Conservation (phyloP, 2,329 filamentous ascomycete genomes). For the Aspergillus tanneri region DNA sequence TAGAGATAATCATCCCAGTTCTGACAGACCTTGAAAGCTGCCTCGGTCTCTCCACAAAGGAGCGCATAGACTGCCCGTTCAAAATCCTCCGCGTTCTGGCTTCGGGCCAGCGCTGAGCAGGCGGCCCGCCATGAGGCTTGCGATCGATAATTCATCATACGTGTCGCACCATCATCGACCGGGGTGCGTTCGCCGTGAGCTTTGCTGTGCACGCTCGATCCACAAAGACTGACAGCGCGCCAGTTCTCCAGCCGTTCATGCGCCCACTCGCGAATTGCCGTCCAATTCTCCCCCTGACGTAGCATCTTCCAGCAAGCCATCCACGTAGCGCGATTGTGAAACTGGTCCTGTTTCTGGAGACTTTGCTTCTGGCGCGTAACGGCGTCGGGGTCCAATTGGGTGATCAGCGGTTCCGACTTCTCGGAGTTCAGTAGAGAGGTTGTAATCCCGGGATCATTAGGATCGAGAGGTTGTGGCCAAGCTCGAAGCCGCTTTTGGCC, state of each 20-base stretch:
- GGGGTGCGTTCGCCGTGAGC: conserved; percentile 30
- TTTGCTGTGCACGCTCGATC: conserved; percentile 42
- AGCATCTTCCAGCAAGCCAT: conserved; percentile 91
- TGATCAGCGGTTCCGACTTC: conserved; percentile 66
- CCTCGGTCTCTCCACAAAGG: conserved; percentile 77
- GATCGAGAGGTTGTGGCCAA: conserved; percentile 65
- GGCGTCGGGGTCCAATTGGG: conserved; percentile 89
- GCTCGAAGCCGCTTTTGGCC: conserved; percentile 76
- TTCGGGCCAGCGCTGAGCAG: conserved; percentile 51
- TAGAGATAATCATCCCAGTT: conserved; percentile 87
- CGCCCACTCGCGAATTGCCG: conserved; percentile 81
- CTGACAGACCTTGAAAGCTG: conserved; percentile 72
- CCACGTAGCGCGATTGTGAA: conserved; percentile 89
- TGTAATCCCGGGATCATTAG: conserved; percentile 57
- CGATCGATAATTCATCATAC: conserved; percentile 43
- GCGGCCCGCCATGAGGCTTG: conserved; percentile 41
- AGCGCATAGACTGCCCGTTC: conserved; percentile 89
- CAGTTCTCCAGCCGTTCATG: conserved; percentile 81
- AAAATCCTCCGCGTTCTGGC: conserved; percentile 69
- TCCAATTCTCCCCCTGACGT: conserved; percentile 72
- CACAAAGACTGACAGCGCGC: conserved; percentile 80
- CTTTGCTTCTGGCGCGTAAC: conserved; percentile 73
- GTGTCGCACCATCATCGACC: conserved; percentile 38
- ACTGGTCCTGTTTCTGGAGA: conserved; percentile 79
- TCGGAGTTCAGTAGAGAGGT: conserved; percentile 59